phyloP scores from a whole-genome alignment of 768 basidiomycete genomes.

The Lyophyllum atratum region DNA sequence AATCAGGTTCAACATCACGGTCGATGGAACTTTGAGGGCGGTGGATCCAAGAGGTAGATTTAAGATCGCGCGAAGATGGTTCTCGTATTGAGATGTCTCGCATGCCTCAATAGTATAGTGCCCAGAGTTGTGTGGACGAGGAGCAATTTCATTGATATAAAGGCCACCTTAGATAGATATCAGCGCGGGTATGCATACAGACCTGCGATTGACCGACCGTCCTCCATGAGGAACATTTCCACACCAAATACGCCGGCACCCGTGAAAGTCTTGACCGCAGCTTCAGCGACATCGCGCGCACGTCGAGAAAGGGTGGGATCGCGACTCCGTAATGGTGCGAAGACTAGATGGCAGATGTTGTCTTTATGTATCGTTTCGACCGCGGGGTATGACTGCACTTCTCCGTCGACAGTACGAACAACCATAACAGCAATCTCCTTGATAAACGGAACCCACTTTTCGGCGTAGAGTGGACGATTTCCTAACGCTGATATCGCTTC shows the following conservation, averaged over 20 bases:
- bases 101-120: slow-evolving; percentile 99
- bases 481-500: slow-evolving; percentile 56
- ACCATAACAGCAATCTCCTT: slow-evolving; percentile 98
- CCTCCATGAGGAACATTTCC: slow-evolving; percentile 92
- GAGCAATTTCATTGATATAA: slow-evolving; percentile 95
- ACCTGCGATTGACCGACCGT: slow-evolving; percentile 54
- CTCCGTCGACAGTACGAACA: slow-evolving; percentile 73
- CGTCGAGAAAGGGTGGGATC: slow-evolving; percentile 55
- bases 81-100: slow-evolving; percentile 94
- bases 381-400: slow-evolving; percentile 81
- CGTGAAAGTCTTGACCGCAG: slow-evolving; percentile 72
- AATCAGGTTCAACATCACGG: slow-evolving; percentile 94
- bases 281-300: slow-evolving; percentile 77
- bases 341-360: slow-evolving; percentile 91
- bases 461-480: slow-evolving; percentile 83
- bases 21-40: slow-evolving; percentile 79
- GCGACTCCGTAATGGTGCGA: slow-evolving; percentile 75
- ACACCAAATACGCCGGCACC: slow-evolving; percentile 98
- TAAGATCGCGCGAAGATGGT: slow-evolving; percentile 94
- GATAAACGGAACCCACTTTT: slow-evolving; percentile 88
- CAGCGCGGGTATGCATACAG: not conserved
- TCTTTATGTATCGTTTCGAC: slow-evolving; percentile 96
- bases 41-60: slow-evolving; percentile 89
- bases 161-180: slow-evolving; percentile 56
- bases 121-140: slow-evolving; percentile 97